Percentiles rank a stretch among this genome's conserved stretches.
Conservation (phyloP, 108 stramenopile species). For the Fragilaria crotonensis region DNA sequence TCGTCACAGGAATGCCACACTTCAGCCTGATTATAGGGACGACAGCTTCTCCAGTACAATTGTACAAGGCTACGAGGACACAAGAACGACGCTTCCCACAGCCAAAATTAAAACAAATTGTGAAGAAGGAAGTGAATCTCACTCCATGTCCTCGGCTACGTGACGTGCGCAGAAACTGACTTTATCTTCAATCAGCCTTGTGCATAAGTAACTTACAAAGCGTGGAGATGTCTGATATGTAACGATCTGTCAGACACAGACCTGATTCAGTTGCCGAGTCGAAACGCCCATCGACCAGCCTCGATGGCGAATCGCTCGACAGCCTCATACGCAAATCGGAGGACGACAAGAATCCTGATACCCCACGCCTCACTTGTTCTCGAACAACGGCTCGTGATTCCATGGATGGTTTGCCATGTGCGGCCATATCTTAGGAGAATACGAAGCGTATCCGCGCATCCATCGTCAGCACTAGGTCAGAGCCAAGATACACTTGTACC, state of each 20-base stretch:
- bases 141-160: conserved; percentile 65
- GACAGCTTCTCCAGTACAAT: neutral
- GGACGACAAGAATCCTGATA: neutral
- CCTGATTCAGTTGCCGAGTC: too few species aligned
- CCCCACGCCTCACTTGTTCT: neutral
- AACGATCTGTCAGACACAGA: conserved; percentile 1
- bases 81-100: conserved; percentile 9
- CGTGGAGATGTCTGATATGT: neutral
- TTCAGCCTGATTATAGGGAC: neutral
- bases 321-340: neutral
- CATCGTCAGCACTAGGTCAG: neutral
- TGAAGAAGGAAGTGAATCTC: conserved; percentile 82
- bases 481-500: neutral
- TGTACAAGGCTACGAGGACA: neutral
- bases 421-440: neutral
- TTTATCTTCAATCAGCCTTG: neutral
- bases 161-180: conserved; percentile 23
- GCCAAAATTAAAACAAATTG: conserved; percentile 55
- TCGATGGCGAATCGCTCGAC: neutral
- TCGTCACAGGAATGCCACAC: neutral
- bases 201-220: neutral
- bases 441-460: neutral
- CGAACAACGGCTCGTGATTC: neutral
- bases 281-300: neutral
- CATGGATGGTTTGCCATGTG: neutral